phyloP scores from a whole-genome alignment of 78 protist species.

The Bodo saltans region DNA sequence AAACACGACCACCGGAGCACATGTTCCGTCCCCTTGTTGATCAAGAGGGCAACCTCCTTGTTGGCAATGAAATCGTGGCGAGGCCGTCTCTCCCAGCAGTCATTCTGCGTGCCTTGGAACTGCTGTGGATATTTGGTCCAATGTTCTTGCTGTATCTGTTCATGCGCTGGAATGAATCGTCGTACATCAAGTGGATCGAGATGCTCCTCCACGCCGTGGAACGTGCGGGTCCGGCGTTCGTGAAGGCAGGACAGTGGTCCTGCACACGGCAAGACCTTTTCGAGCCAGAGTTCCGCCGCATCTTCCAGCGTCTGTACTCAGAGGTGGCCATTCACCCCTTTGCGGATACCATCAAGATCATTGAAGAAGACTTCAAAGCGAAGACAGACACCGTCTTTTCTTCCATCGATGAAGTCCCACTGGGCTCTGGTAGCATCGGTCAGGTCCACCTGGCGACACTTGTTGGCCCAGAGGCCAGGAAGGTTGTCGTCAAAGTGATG shows the following conservation, averaged over 20 bases:
- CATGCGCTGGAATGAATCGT: not conserved
- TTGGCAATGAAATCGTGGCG: not conserved
- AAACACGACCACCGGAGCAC: not conserved
- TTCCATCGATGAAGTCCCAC: not conserved
- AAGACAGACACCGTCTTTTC: not conserved
- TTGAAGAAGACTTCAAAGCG: not conserved
- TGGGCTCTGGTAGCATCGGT: constrained; percentile 16
- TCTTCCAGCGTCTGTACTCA: not conserved
- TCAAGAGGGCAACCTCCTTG: not conserved
- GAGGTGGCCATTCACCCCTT: not conserved
- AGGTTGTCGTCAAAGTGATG: constrained; percentile 22
- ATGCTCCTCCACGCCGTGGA: not conserved
- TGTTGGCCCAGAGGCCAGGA: not conserved
- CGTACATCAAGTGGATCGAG: not conserved
- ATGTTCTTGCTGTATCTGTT: not conserved
- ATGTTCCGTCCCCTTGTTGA: not conserved
- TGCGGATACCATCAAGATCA: not conserved
- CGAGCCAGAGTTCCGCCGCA: not conserved
- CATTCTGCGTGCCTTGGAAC: not conserved
- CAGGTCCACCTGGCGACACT: constrained; percentile 28
- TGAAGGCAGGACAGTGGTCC: constrained; percentile 49
- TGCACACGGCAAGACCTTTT: constrained; percentile 40
- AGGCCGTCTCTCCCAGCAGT: not conserved
- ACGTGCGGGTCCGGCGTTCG: constrained; percentile 25
- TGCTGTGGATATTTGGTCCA: not conserved